Base-by-base conservation (phyloP, 768 basidiomycete species). In the Tylopilus vinaceipallidus region DNA sequence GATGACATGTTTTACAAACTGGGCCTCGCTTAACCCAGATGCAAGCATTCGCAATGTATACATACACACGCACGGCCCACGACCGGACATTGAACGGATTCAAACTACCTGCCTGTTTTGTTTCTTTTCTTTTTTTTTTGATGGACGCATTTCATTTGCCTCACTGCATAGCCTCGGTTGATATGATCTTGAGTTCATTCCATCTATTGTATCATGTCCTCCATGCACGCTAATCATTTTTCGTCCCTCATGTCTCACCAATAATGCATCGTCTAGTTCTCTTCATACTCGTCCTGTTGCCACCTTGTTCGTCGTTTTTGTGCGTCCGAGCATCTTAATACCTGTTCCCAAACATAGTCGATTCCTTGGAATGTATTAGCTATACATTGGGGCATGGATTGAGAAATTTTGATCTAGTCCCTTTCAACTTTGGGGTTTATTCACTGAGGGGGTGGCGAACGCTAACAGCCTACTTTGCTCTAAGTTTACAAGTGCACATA, bases 1-100 rank as follows among this genome's bases (percentile, higher is more conserved):
- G 87, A 94, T 48, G 81, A 84, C 56, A 88, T 89, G 81, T 90
- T 92, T 63, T 77, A 77, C 47, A 86, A 81, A 67, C 73, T 91
- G 36, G 86, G 87, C 20, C 65, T 77, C 13, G 61, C 73, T 57
- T 77, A 61, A 75, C 43, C 27, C 49, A 20, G 17, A n/a, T 29
- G 29, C 34, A 40, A 14, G 24, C 55, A 63, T 50, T 35, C 19
- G 48, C 42, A 45, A 41, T 44, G 38, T 57, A 59, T 22, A 49
- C 37, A 50, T 36, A 36, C 33, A 34, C 6, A 34, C 43, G 13
- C 41, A 44, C 16, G 45, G n/a, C n/a, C n/a, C 38, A 55, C 35
- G 40, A 55, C 37, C 17, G 26, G 47, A 60, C 61, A 47, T 47
- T 52, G 26, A n/a, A 30, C 42, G 22, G 48, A 47, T 47, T 44